Evolutionary conservation across 192 early-diverging fungal species (phyloP).

Genomic region (Backusella tarrabulga): DNA sequence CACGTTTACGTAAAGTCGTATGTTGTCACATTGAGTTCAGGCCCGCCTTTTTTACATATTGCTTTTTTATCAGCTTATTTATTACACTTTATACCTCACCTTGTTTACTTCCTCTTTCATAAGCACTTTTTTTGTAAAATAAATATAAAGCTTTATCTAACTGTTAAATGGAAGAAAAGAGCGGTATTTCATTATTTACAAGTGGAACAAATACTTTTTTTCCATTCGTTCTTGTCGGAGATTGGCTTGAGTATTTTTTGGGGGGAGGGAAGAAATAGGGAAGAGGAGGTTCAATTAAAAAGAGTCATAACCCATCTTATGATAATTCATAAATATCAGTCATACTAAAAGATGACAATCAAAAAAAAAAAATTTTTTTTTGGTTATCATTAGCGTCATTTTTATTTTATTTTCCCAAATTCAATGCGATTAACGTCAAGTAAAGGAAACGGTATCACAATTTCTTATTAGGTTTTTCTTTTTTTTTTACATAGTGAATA

Average conservation of each 20-base stretch:
- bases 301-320: neutral
- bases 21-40: neutral
- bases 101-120: neutral
- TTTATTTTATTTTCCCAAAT: neutral
- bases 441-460: neutral
- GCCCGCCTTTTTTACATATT: neutral
- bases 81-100: neutral
- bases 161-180: neutral
- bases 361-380: neutral
- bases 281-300: neutral
- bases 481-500: neutral
- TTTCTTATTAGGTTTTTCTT: neutral
- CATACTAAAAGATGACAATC: neutral
- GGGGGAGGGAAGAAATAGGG: neutral
- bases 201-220: neutral
- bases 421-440: neutral
- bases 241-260: neutral
- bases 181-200: no score
- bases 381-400: neutral
- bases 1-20: neutral
- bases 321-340: conserved; percentile 3
- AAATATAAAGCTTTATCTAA: neutral
- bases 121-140: neutral
- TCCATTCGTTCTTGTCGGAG: neutral
- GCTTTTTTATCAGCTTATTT: neutral